These are phyloP conservation scores for Hymenoscyphus infarciens DNA, from an alignment of 2,329 filamentous ascomycete genomes.

Conservation along the genomic window DNA sequence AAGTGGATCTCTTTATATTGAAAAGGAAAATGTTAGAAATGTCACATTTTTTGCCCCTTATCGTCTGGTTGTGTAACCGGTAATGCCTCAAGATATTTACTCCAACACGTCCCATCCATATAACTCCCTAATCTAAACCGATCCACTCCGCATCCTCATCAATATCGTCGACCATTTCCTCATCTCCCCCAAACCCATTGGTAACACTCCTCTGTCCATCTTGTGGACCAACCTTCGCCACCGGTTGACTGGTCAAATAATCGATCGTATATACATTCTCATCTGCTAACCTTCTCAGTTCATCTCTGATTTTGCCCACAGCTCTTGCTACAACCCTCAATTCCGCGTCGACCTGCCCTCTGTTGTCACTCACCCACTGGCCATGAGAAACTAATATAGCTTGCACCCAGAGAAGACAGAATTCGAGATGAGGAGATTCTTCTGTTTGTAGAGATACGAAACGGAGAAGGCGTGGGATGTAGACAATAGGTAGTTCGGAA, in stretches of 20 bases:
- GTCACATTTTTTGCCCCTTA: not conserved
- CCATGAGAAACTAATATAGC: conserved; percentile 79
- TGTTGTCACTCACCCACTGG: conserved; percentile 76
- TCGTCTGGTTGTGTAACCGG: not conserved
- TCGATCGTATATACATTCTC: conserved; percentile 88
- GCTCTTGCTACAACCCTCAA: conserved; percentile 78
- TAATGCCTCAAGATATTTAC: not conserved
- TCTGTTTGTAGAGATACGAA: conserved; percentile 88
- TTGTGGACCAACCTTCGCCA: conserved; percentile 29
- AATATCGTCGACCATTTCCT: conserved; percentile 32
- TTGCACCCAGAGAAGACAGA: conserved; percentile 91
- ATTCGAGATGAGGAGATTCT: conserved; percentile 88
- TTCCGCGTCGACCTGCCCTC: conserved; percentile 77
- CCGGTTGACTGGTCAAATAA: conserved; percentile 63
- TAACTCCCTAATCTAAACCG: conserved; percentile 44
- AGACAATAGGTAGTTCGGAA: conserved; percentile 74
- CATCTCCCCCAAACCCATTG: conserved; percentile 35
- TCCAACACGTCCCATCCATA: not conserved
- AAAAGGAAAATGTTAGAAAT: not conserved
- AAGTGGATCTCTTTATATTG: too few relatives aligned
- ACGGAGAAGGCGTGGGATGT: conserved; percentile 78
- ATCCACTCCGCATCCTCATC: conserved; percentile 51
- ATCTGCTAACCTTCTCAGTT: conserved; percentile 78
- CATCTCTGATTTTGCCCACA: conserved; percentile 73
- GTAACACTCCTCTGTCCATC: conserved; percentile 36